phyloP scores from a whole-genome alignment of 2,329 filamentous ascomycete genomes.

The Ceratocystis alfenasii region DNA sequence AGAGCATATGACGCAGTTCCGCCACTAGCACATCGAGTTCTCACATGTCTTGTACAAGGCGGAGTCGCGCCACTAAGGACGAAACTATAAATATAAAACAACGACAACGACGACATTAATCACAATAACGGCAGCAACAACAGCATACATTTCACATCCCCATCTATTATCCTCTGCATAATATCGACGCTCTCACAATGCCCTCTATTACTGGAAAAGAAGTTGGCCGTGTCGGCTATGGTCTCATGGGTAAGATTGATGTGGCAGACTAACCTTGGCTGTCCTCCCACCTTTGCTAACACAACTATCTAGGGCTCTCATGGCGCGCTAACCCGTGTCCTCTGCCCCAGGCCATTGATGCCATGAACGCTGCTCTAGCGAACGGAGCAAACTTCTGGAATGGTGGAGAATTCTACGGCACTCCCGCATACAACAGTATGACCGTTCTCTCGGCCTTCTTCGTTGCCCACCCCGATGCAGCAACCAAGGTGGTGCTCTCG shows the following conservation, averaged over 20 bases:
- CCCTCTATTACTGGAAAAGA: slow-evolving; percentile 33
- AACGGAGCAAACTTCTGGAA: slow-evolving; percentile 45
- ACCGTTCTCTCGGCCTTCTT: slow-evolving; percentile 52
- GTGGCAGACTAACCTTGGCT: neutral
- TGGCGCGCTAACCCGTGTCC: slow-evolving; percentile 33
- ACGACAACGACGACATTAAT: no score
- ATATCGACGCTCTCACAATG: slow-evolving; percentile 23
- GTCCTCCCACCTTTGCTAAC: slow-evolving; percentile 6
- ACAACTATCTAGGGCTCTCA: slow-evolving; percentile 31
- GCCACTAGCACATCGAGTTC: no score
- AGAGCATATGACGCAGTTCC: no score
- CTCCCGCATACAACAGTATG: slow-evolving; percentile 45
- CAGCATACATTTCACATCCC: neutral
- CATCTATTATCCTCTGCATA: neutral
- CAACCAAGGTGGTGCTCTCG: slow-evolving; percentile 47
- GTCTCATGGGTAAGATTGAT: slow-evolving; percentile 40
- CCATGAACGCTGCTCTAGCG: slow-evolving; percentile 42
- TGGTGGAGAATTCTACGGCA: slow-evolving; percentile 53
- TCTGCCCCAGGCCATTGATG: slow-evolving; percentile 40
- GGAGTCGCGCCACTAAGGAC: no score
- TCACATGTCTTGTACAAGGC: no score
- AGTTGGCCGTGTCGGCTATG: slow-evolving; percentile 41
- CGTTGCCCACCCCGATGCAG: slow-evolving; percentile 50
- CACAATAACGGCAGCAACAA: no score
- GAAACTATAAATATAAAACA: no score